phyloP scores from a whole-genome alignment of 495 filamentous ascomycete species.

The Chaetomium fimeti region DNA sequence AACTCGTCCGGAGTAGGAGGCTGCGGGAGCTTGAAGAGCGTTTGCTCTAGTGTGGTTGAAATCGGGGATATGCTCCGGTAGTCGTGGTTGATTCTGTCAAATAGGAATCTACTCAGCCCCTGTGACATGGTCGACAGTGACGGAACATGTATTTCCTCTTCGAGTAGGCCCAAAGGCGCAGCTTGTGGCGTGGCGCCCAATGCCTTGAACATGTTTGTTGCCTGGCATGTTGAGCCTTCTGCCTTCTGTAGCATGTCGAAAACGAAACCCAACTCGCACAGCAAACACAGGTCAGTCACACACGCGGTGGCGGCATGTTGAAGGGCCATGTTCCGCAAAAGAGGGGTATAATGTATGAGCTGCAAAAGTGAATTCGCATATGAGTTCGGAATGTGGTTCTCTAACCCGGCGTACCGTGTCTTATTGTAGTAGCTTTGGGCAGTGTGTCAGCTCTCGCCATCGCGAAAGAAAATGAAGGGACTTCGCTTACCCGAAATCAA shows the following conservation, averaged over 20 bases:
- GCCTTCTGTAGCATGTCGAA: slow-evolving; percentile 99
- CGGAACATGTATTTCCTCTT: slow-evolving; percentile 63
- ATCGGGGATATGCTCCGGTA: slow-evolving; percentile 33
- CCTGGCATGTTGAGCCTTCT: slow-evolving; percentile 87
- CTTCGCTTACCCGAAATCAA: slow-evolving; percentile 79
- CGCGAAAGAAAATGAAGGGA: background rate
- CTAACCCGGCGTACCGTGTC: slow-evolving; percentile 82
- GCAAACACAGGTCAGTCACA: slow-evolving; percentile 73
- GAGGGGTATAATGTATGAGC: slow-evolving; percentile 82
- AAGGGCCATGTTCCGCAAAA: slow-evolving; percentile 86
- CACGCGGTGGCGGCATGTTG: slow-evolving; percentile 84
- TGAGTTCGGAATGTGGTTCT: slow-evolving; percentile 94
- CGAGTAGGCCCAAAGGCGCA: slow-evolving; percentile 68
- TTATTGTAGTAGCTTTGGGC: slow-evolving; percentile 82
- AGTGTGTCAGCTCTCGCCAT: slow-evolving; percentile 17
- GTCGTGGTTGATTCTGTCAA: slow-evolving; percentile 31
- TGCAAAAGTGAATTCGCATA: slow-evolving; percentile 94
- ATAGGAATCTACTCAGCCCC: slow-evolving; percentile 30
- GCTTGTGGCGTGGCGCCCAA: slow-evolving; percentile 77
- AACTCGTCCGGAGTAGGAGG: slow-evolving; percentile 26
- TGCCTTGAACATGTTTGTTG: slow-evolving; percentile 92
- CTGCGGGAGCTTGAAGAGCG: slow-evolving; percentile 26
- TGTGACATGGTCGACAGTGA: slow-evolving; percentile 30
- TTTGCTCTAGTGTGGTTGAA: slow-evolving; percentile 32
- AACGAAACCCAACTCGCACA: slow-evolving; percentile 93